Base-by-base conservation (phyloP, 768 basidiomycete genomes). In the Chiua virens region DNA sequence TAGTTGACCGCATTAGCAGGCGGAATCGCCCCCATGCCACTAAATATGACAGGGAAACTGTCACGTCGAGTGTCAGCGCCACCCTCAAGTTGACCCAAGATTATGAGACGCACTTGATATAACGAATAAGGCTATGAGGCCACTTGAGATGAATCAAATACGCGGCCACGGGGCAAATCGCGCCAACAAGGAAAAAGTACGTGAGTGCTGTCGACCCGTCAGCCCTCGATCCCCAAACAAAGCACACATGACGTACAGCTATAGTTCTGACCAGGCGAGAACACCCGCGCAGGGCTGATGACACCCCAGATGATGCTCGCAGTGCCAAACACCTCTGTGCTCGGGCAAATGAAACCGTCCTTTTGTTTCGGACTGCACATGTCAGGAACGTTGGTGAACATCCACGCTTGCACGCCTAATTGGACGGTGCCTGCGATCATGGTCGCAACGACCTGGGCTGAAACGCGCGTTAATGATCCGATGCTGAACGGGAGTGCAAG, bases 261-360 rank as follows among this genome's bases (percentile, higher is more conserved):
- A 67, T 86, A 86, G 17, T 83, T 71, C 62, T 81, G 79, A 13
- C 86, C 87, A 17, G 71, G 42, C 3, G 81, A 86, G 75, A 88
- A 92, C 62, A 83, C 77, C n/a, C 81, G 75, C 28, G 70, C 72
- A 7, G 90, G 90, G 2, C 90, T 89, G 49, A 93, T 87, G 54
- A 89, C 86, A 53, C 91, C 87, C 85, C 84, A 90, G 55, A 92
- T 79, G 54, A 92, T 79, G 52, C 81, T 83, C 20, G 89, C 89
- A 3, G 87, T 88, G 34, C 86, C 87, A 65, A 92, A 91, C 8
- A 89, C 85, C 54, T 83, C 75, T 7, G 85, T 86, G 11, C 50
- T 66, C 0, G 87, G 87, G 65, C 89, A 91, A 47, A 80, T 85
- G 67, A 89, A 90, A 21, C 80, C 79, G 57, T 85, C 8, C 18